Evolutionary conservation across 129 eudicot genomes (phyloP).

Genomic region (Helianthus annuus): HanXRQr2.0-SUNRISE NC_035435.2:83686592-83687091

Average conservation of each 20-base stretch:
- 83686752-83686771: constrained; percentile 97
- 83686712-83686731: constrained; percentile 99
- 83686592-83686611: background rate
- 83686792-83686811: constrained; percentile 95
- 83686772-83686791: constrained; percentile 72
- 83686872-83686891: constrained; percentile 6
- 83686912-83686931: constrained; percentile 45
- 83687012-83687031: constrained; percentile 89
- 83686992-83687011: constrained; percentile 68
- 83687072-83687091: constrained; percentile 23
- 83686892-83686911: background rate
- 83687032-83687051: constrained; percentile 91
- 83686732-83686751: constrained; percentile 89
- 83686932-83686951: constrained; percentile 97
- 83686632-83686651: background rate
- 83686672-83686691: constrained; percentile 30
- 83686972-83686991: constrained; percentile 88
- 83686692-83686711: constrained; percentile 33
- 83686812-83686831: constrained; percentile 93
- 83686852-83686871: constrained; percentile 22
- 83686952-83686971: constrained; percentile 99
- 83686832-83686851: constrained; percentile 54
- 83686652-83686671: constrained; percentile 2
- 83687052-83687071: constrained; percentile 72
- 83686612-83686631: background rate